These are phyloP conservation scores for Populus deltoides DNA, from an alignment of 345 rosid genomes.

Conservation along the genomic window DNA sequence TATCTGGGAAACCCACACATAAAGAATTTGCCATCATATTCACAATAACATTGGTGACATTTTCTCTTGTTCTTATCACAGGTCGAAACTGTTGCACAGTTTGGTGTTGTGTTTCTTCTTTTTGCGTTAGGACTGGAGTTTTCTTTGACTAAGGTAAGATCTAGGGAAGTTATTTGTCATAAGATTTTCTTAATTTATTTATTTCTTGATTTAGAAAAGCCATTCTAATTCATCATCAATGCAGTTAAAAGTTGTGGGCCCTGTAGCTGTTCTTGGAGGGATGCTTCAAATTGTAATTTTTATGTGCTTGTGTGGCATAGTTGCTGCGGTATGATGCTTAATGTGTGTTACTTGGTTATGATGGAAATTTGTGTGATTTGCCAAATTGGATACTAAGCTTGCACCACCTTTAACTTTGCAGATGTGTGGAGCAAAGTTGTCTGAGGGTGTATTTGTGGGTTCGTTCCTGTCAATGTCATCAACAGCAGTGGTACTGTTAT, in stretches of 20 bases:
- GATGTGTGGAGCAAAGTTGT: conserved; percentile 94
- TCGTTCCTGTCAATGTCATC: conserved; percentile 97
- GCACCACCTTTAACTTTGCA: conserved; percentile 36
- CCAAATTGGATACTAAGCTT: conserved; percentile 19
- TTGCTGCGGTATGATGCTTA: conserved; percentile 56
- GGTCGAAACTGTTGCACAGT: conserved; percentile 98
- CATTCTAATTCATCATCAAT: conserved; percentile 27
- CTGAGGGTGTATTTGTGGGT: conserved; percentile 95
- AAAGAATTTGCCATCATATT: neutral
- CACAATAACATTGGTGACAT: conserved; percentile 10
- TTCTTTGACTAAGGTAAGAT: conserved; percentile 85
- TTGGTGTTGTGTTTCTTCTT: conserved; percentile 98
- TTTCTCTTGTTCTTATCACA: conserved; percentile 22
- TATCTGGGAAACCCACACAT: neutral
- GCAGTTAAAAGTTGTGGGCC: conserved; percentile 95
- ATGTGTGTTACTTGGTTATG: conserved; percentile 6
- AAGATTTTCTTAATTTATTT: neutral
- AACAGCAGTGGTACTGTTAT: conserved; percentile 81
- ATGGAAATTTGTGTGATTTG: conserved; percentile 6
- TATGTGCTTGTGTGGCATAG: conserved; percentile 73
- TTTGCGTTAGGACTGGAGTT: conserved; percentile 98
- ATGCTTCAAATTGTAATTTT: conserved; percentile 79
- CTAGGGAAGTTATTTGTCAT: neutral
- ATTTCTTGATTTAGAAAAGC: neutral
- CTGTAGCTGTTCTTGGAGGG: conserved; percentile 94